A percentile compares a stretch with the other conserved stretches of the same genome.
These are phyloP conservation scores for Melanogaster broomeanus DNA, from an alignment of 768 basidiomycete genomes.

Conservation along the genomic window DNA sequence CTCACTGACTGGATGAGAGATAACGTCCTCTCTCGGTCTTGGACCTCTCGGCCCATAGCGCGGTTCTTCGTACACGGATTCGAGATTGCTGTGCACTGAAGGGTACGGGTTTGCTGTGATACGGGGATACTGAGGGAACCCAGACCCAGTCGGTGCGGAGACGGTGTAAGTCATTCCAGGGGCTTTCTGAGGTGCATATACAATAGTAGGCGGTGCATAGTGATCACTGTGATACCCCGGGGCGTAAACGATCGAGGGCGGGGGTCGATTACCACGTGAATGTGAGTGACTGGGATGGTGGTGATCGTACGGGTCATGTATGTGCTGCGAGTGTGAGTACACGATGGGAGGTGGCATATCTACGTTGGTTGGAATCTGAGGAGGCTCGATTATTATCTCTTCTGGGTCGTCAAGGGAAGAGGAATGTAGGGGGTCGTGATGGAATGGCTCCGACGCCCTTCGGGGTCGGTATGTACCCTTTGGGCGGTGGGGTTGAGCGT, in stretches of 20 bases:
- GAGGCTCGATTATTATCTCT: conserved; percentile 35
- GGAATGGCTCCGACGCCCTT: conserved; percentile 31
- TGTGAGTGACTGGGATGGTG: conserved; percentile 37
- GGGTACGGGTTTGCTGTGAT: conserved; percentile 45
- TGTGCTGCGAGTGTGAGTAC: conserved; percentile 44
- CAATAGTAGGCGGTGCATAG: conserved; percentile 62
- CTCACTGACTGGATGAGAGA: conserved; percentile 35
- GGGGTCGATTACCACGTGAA: conserved; percentile 39
- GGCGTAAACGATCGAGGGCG: conserved; percentile 64
- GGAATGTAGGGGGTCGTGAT: conserved; percentile 20
- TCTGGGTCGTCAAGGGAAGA: conserved; percentile 23
- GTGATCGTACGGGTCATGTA: conserved; percentile 35
- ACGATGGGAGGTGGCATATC: conserved; percentile 27
- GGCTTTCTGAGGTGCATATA: conserved; percentile 53
- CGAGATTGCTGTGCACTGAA: conserved; percentile 37
- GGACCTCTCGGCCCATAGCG: conserved; percentile 31
- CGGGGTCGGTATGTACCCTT: conserved; percentile 32
- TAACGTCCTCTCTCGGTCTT: conserved; percentile 28
- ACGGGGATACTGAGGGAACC: conserved; percentile 41
- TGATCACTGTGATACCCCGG: conserved; percentile 45
- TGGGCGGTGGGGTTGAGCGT: conserved; percentile 34
- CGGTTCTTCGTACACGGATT: conserved; percentile 41
- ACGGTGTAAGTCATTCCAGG: conserved; percentile 72
- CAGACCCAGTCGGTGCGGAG: conserved; percentile 51
- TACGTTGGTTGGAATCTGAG: conserved; percentile 22